Evolutionary conservation across 257 asterid genomes (phyloP).

Genomic region (Jaltomata sinuosa): DNA sequence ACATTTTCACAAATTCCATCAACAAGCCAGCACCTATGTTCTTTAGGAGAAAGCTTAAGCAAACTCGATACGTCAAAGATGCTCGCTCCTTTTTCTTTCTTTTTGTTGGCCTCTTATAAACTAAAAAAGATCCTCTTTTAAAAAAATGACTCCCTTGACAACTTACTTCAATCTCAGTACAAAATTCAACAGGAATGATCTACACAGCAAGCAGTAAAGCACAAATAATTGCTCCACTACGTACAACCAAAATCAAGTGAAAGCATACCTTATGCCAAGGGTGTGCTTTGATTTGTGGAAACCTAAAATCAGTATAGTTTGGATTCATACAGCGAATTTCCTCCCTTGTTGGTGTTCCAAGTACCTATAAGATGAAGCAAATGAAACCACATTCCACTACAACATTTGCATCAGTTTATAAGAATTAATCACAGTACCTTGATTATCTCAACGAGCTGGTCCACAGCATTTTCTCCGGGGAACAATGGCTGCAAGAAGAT

Average conservation of each 20-base stretch:
- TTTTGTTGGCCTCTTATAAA: neutral
- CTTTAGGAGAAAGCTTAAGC: neutral
- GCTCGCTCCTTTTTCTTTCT: neutral
- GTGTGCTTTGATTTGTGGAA: conserved; percentile 91
- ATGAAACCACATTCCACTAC: conserved; percentile 4
- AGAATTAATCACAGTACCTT: conserved; percentile 38
- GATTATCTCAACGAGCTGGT: conserved; percentile 90
- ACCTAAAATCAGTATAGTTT: conserved; percentile 76
- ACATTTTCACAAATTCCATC: neutral
- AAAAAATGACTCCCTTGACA: neutral
- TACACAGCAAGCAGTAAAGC: neutral
- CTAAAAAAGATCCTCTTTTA: neutral
- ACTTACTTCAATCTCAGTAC: neutral
- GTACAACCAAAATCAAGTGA: neutral
- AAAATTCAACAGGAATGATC: neutral
- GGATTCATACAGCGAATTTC: conserved; percentile 98
- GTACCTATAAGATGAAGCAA: conserved; percentile 49
- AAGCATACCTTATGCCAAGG: conserved; percentile 90
- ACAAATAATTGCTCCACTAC: neutral
- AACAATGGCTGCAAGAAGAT: conserved; percentile 58
- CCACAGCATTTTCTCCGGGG: conserved; percentile 98
- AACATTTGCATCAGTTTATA: conserved; percentile 1
- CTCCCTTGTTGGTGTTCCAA: conserved; percentile 94
- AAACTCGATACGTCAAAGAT: neutral
- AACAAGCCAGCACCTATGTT: neutral